Base-by-base conservation (phyloP, 164 flowering plant species). In the Aristolochia fimbriata region DNA sequence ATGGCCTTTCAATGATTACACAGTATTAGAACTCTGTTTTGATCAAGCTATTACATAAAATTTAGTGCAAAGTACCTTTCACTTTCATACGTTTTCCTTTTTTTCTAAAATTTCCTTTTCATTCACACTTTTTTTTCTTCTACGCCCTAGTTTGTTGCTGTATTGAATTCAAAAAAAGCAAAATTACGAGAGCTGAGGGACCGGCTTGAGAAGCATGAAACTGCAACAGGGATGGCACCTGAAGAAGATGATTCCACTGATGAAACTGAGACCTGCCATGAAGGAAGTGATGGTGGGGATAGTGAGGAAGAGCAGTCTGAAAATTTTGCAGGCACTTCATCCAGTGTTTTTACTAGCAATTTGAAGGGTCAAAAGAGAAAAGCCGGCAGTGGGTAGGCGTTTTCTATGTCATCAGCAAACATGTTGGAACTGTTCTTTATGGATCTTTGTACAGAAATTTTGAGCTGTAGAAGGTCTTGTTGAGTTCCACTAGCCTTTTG, bases 101-200 rank as follows among this genome's bases (percentile, higher is more conserved):
- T 37, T 7, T 7, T 37, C 12, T 37, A 2, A 27, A 2, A 27
- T 37, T 37, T 3, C 7, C 43, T 37, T 37, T 37, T 37, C 12
- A 37, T 37, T 27, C 30, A 5, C 8, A 27, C 1, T 52, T 21
- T 4, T 41, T 6, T 4, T 15, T 43, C 43, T 19, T 57, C 11
- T 30, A 0, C 7, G 52, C 64, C 72, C 41, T 62, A 90, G 97
- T 91, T 91, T 78, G 78, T 91, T 20, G 69, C 51, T 31, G 83
- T 91, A 59, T 64, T 86, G 73, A 91, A 91, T 68, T 77, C 93
- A 23, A 87, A 87, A 80, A 91, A 91, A 67, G 78, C 85, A 61
- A 91, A 91, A 72, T 80, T 91, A 47, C 78, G 96, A 66, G 88
- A 84, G 68, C 82, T 85, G 50, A 74, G 85, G 51, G 93, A 86